phyloP scores from a whole-genome alignment of 129 eudicot genomes.

The Centella asiatica region DNA sequence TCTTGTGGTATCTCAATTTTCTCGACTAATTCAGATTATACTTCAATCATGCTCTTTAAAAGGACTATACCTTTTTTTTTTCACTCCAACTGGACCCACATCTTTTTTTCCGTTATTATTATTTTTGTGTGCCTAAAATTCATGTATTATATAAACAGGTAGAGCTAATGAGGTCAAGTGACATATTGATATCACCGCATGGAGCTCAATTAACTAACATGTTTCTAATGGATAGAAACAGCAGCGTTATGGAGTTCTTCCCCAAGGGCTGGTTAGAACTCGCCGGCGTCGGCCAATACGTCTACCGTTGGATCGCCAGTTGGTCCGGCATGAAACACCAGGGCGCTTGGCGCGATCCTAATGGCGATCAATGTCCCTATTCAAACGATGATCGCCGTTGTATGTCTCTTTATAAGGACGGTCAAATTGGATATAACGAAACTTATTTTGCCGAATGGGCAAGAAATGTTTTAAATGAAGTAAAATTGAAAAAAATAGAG shows the following conservation, averaged over 20 bases:
- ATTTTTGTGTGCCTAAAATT: too few species aligned
- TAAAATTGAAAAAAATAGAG: slow-evolving; percentile 30
- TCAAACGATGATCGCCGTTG: slow-evolving; percentile 57
- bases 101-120: too few species aligned
- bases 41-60: too few species aligned
- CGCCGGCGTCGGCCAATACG: slow-evolving; percentile 80
- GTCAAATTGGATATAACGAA: slow-evolving; percentile 54
- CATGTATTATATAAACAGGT: slow-evolving; percentile 43
- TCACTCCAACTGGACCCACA: too few species aligned
- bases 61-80: too few species aligned
- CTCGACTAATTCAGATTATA: too few species aligned
- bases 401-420: slow-evolving; percentile 57
- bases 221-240: slow-evolving; percentile 75
- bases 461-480: slow-evolving; percentile 47
- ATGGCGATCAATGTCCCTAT: slow-evolving; percentile 51
- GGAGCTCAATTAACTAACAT: slow-evolving; percentile 89
- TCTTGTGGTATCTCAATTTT: too few species aligned
- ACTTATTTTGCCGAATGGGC: slow-evolving; percentile 62
- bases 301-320: slow-evolving; percentile 61
- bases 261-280: slow-evolving; percentile 88
- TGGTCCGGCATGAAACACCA: slow-evolving; percentile 81
- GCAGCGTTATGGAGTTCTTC: slow-evolving; percentile 78
- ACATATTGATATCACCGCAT: slow-evolving; percentile 69
- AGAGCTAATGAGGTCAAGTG: slow-evolving; percentile 66
- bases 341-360: slow-evolving; percentile 74